Percentiles rank a stretch among this genome's conserved stretches.
Conservation (phyloP, 257 asterid genomes). For the Nicotiana paniculata region DNA sequence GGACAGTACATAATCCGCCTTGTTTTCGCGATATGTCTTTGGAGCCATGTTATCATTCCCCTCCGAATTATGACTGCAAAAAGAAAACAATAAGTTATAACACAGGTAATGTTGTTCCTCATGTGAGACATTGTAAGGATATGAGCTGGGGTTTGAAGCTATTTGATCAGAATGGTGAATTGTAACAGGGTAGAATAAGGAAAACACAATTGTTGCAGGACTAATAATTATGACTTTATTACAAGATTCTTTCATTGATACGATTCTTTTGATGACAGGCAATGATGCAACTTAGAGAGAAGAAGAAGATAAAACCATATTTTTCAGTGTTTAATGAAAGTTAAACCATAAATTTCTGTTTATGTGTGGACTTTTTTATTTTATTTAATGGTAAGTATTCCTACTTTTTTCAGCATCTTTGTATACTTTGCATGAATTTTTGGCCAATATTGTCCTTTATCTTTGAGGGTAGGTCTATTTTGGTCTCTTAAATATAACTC, state of each 20-base stretch:
- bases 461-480: too few species aligned
- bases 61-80: constrained; percentile 55
- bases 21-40: constrained; percentile 51
- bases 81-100: constrained; percentile 32
- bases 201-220: background rate
- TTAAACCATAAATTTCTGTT: background rate
- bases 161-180: constrained; percentile 17
- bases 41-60: constrained; percentile 78
- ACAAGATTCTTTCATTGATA: background rate
- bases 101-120: constrained; percentile 43
- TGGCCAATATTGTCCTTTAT: too few species aligned
- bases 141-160: constrained; percentile 71
- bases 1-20: constrained; percentile 43
- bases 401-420: background rate
- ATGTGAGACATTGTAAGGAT: constrained; percentile 72
- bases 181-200: background rate
- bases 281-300: background rate
- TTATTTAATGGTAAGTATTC: background rate
- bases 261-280: background rate
- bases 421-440: too few species aligned
- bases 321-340: background rate
- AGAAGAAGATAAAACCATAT: background rate
- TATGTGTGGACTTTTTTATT: background rate
- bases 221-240: background rate
- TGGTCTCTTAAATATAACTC: too few species aligned